Base-by-base conservation (phyloP, 2,329 filamentous ascomycete species). In the Trichoderma lentiforme region DNA sequence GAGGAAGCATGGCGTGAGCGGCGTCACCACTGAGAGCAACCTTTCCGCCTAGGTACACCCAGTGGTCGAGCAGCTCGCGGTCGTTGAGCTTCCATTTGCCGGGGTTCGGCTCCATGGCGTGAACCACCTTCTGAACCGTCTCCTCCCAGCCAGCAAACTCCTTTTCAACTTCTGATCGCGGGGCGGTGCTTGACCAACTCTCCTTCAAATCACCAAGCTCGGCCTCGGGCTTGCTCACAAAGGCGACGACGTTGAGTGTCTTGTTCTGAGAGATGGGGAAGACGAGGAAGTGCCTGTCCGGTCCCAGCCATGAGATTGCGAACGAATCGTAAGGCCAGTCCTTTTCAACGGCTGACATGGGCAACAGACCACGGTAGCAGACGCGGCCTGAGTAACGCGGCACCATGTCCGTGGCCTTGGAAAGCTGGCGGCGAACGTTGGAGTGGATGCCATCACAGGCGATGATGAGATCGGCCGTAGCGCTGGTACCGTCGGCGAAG, bases 21-120 rank as follows among this genome's bases (percentile, higher is more conserved):
- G 66, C 66, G 43, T 69, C 66, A n/a, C 66, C 66, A 8, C 66
- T 60, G 9, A 69, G 56, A 3, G 30, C 66, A 14, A 69, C 66
- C 8, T 60, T 69, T 15, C 66, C 66, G 8, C 56, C 66, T 0
- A 69, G 8, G 26, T 69, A 69, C 4, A 69, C 56, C 66, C 66
- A 69, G 18, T 61, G 26, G 34, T 69, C 36, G 12, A 69, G 56
- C 36, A 69, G 56, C 14, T 69, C 66, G 36, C 66, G 66, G 36
- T 69, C 66, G 18, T 69, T 69, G 14, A 69, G 56, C 66, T 69
- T 69, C 66, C 66, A 69, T 36, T 69, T 69, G 36, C 66, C 66
- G 2, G 66, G 66, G 4, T 21, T n/a, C 2, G 66, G 66, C 56
- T 69, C 66, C 66, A 69, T 69, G 36, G 66, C 7, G 14, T 57